phyloP scores from a whole-genome alignment of 176 grass and related monocot species.

The Pontederia paniculata region DNA sequence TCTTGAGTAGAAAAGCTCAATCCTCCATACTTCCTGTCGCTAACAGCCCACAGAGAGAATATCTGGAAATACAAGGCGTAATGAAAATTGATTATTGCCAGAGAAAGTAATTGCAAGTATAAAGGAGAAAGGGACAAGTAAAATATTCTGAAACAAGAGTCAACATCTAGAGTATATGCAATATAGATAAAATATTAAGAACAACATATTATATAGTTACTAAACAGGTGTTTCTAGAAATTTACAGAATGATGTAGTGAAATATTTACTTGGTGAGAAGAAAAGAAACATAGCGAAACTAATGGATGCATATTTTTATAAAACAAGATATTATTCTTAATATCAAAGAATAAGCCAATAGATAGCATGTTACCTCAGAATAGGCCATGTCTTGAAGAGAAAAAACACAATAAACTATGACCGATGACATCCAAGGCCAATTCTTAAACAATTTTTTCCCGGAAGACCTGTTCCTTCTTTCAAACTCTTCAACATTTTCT shows the following conservation, averaged over 20 bases:
- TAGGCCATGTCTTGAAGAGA: constrained; percentile 60
- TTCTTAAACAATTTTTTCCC: constrained; percentile 33
- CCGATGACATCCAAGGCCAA: constrained; percentile 37
- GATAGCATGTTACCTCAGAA: constrained; percentile 41
- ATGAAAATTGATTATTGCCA: too few species aligned
- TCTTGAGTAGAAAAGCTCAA: constrained; percentile 58
- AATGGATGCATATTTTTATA: too few species aligned
- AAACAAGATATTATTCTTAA: too few species aligned
- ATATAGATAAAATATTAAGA: too few species aligned
- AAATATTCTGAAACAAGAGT: neutral
- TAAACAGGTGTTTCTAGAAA: too few species aligned
- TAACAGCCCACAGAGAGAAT: constrained; percentile 71
- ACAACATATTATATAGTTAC: too few species aligned
- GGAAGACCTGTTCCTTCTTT: constrained; percentile 4
- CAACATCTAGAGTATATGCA: too few species aligned
- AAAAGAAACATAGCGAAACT: too few species aligned
- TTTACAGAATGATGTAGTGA: too few species aligned
- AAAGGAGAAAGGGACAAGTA: constrained; percentile 3
- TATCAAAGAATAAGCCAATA: too few species aligned
- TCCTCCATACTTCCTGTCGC: constrained; percentile 44
- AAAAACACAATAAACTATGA: constrained; percentile 42
- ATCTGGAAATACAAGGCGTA: constrained; percentile 30
- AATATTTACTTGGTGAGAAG: too few species aligned
- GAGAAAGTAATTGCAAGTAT: too few species aligned
- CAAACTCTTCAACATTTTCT: constrained; percentile 15